phyloP scores from a whole-genome alignment of 495 filamentous ascomycete genomes.

The Penicillium manginii region DNA sequence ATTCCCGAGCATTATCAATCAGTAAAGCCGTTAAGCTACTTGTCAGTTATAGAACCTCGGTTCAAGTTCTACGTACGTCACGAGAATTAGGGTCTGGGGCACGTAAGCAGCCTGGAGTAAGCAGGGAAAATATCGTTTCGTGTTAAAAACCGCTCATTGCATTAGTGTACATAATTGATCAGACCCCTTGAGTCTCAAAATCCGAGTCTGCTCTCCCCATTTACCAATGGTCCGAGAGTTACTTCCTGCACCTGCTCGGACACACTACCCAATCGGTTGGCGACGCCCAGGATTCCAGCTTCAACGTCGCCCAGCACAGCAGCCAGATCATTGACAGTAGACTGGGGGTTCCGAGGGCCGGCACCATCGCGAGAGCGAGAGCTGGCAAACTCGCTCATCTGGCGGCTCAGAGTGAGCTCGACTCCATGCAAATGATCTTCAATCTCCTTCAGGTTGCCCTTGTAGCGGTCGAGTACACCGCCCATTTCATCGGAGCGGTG shows the following conservation, averaged over 20 bases:
- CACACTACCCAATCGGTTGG: slow-evolving; percentile 66
- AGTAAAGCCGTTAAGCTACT: not conserved
- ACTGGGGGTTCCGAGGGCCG: slow-evolving; percentile 44
- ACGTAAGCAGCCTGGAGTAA: not conserved
- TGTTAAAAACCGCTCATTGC: slow-evolving; percentile 20
- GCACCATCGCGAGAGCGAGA: slow-evolving; percentile 54
- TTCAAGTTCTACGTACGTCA: not conserved
- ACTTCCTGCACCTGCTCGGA: slow-evolving; percentile 73
- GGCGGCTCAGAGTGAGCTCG: slow-evolving; percentile 67
- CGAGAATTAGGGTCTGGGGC: not conserved
- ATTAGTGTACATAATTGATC: slow-evolving; percentile 25
- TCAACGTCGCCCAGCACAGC: slow-evolving; percentile 78
- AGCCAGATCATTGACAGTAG: slow-evolving; percentile 61
- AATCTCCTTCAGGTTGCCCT: slow-evolving; percentile 74
- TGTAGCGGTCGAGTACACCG: slow-evolving; percentile 65
- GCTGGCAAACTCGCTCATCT: slow-evolving; percentile 68
- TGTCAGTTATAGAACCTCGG: no score
- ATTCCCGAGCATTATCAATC: not conserved
- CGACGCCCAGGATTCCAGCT: slow-evolving; percentile 74
- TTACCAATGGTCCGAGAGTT: slow-evolving; percentile 55
- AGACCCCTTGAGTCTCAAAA: slow-evolving; percentile 3
- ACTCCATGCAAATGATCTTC: slow-evolving; percentile 80
- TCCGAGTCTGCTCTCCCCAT: slow-evolving; percentile 34
- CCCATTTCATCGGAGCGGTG: slow-evolving; percentile 73
- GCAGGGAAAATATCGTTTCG: slow-evolving; percentile 1